Base-by-base conservation (phyloP, 192 early-diverging fungal species). In the Podila horticola region DNA sequence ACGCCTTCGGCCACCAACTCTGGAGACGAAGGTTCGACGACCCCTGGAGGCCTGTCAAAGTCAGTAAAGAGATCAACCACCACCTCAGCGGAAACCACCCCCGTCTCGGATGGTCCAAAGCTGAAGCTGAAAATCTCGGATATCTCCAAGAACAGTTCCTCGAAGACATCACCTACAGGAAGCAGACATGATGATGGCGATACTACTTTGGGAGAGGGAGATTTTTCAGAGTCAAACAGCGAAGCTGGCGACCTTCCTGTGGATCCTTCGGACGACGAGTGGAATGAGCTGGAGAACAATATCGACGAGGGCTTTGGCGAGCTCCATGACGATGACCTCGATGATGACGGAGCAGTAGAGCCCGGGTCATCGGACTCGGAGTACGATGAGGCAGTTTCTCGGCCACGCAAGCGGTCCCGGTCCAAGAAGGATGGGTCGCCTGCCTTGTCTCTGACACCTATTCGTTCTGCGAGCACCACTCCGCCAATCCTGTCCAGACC, bases 331-430 rank as follows among this genome's bases (percentile, higher is more conserved):
- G 64, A 79, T 34, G 57, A 71, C 4, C 57, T 66, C 15, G 60
- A 63, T 1, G 73, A 79, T 28, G 76, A 64, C 34, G 76, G 70
- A 5, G 61, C 62, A 34, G 36, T 66, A n/a, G 70, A 72, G 11
- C 50, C 64, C 20, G 30, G 74, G 24, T 79, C 76, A 0, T 79
- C 76, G 2, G 76, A 79, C 36, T 79, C 76, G 10, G 76, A 79
- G 22, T 79, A 79, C 30, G 76, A 79, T 12, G 76, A 60, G 58
- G 60, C 11, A 11, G n/a, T 13, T 0, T 45, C 50, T 13, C 24
- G 58, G 0, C 33, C 10, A 26, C 26, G 45, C 24, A 68, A 58
- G 19, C 52, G 52, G 28, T 31, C 45, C 48, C 20, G 15, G 26
- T 20, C 12, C 38, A 38, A 3, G 36, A 65, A 50, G 28, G 64